Evolutionary conservation across 176 grass and related monocot species (phyloP).

Genomic region (Rhynchospora tenuis): DNA sequence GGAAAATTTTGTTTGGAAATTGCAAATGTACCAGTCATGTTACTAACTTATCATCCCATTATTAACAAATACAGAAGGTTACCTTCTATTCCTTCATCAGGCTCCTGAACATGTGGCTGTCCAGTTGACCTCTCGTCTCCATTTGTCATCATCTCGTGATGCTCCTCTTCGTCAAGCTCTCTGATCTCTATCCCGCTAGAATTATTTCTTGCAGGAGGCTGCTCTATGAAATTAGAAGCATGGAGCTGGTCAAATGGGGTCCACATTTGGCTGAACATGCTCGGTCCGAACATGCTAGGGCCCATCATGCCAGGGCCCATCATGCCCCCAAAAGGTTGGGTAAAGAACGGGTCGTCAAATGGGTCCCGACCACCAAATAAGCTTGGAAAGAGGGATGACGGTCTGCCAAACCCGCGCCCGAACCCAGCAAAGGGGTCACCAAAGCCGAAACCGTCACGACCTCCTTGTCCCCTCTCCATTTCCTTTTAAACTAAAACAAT

Average conservation of each 20-base stretch:
- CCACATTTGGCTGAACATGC: not conserved
- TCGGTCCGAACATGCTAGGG: constrained; percentile 22
- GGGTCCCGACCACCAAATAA: constrained; percentile 78
- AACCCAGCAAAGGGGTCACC: constrained; percentile 68
- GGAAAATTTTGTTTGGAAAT: too few species aligned
- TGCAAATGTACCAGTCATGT: not conserved
- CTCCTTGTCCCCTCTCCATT: constrained; percentile 68
- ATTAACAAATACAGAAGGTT: not conserved
- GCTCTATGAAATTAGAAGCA: constrained; percentile 23
- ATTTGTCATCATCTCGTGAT: not conserved
- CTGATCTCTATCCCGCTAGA: constrained; percentile 44
- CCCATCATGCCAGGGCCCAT: constrained; percentile 43
- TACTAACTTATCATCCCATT: not conserved
- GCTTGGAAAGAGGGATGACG: constrained; percentile 38
- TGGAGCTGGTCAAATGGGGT: not conserved
- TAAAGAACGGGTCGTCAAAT: constrained; percentile 90
- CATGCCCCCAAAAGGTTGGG: constrained; percentile 54
- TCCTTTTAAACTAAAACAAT: constrained; percentile 7
- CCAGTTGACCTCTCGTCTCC: constrained; percentile 13
- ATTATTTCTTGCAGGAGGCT: constrained; percentile 16
- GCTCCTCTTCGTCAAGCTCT: constrained; percentile 52
- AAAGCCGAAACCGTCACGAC: constrained; percentile 34
- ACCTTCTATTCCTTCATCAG: constrained; percentile 63
- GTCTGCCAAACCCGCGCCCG: constrained; percentile 35
- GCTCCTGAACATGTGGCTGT: constrained; percentile 57